A percentile compares a stretch with the other conserved stretches of the same genome.
Conservation (phyloP, 192 early-diverging fungal genomes). For the Podila verticillata region DNA sequence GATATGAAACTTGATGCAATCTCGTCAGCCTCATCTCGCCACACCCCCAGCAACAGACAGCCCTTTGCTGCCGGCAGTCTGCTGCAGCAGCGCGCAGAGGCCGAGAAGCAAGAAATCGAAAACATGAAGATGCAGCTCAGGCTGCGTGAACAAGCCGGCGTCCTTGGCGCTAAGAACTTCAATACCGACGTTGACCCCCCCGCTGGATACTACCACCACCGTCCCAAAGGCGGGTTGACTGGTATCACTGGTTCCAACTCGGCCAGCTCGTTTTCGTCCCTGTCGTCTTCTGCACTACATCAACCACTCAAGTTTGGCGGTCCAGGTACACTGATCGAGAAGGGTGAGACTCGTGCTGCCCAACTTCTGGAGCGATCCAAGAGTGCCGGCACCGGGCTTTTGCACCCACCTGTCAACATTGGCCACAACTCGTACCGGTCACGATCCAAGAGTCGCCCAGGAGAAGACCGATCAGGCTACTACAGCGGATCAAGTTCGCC, state of each 20-base stretch:
- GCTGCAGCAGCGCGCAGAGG: constrained; percentile 46
- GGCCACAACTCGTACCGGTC: not conserved
- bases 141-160: constrained; percentile 43
- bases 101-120: constrained; percentile 47
- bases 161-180: constrained; percentile 15
- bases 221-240: not conserved
- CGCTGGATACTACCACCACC: not conserved
- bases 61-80: constrained; percentile 46
- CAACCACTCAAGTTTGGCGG: constrained; percentile 36
- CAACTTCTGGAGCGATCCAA: constrained; percentile 23
- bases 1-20: constrained; percentile 6
- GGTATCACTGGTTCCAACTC: not conserved
- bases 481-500: constrained; percentile 10
- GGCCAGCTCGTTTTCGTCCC: not conserved
- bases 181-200: not conserved
- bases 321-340: constrained; percentile 36
- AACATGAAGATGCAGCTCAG: constrained; percentile 38
- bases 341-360: constrained; percentile 28
- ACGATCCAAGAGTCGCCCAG: constrained; percentile 38
- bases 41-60: not conserved
- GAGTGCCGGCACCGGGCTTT: constrained; percentile 29
- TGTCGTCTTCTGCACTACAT: not conserved
- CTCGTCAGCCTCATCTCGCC: not conserved
- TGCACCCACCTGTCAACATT: constrained; percentile 21
- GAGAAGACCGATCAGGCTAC: constrained; percentile 13